phyloP scores from a whole-genome alignment of 495 filamentous ascomycete species.

The Podospora pseudocomata region DNA sequence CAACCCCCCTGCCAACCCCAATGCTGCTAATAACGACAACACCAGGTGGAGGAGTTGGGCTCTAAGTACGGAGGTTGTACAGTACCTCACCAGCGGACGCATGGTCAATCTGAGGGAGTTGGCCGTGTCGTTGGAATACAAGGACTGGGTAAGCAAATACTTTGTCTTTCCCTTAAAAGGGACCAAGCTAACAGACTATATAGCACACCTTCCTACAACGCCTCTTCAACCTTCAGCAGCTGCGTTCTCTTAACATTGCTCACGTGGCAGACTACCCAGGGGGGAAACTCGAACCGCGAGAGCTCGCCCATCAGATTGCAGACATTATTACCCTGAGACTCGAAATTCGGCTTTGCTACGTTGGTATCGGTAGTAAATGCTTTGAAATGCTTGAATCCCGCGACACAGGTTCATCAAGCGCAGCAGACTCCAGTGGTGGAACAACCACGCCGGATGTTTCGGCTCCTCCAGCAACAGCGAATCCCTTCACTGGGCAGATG shows the following conservation, averaged over 20 bases:
- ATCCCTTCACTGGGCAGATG: background rate
- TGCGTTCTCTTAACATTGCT: conserved; percentile 76
- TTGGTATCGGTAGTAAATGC: conserved; percentile 78
- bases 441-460: background rate
- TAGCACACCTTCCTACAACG: conserved; percentile 87
- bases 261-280: conserved; percentile 64
- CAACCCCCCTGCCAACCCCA: conserved; percentile 20
- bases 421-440: background rate
- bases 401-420: conserved; percentile 31
- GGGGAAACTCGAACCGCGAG: conserved; percentile 55
- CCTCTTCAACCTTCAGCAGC: conserved; percentile 68
- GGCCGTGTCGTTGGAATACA: conserved; percentile 71
- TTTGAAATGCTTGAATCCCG: conserved; percentile 80
- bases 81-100: conserved; percentile 76
- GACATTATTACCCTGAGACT: conserved; percentile 85
- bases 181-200: conserved; percentile 22
- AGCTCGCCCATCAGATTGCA: conserved; percentile 78
- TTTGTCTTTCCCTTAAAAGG: conserved; percentile 16
- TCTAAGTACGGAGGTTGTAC: conserved; percentile 66
- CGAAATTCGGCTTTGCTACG: conserved; percentile 77
- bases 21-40: conserved; percentile 27
- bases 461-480: background rate
- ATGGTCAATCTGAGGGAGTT: conserved; percentile 76
- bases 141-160: conserved; percentile 71
- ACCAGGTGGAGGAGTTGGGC: conserved; percentile 70